Evolutionary conservation across 768 basidiomycete species (phyloP).

Genomic region (Rossbeevera mucosa): DNA sequence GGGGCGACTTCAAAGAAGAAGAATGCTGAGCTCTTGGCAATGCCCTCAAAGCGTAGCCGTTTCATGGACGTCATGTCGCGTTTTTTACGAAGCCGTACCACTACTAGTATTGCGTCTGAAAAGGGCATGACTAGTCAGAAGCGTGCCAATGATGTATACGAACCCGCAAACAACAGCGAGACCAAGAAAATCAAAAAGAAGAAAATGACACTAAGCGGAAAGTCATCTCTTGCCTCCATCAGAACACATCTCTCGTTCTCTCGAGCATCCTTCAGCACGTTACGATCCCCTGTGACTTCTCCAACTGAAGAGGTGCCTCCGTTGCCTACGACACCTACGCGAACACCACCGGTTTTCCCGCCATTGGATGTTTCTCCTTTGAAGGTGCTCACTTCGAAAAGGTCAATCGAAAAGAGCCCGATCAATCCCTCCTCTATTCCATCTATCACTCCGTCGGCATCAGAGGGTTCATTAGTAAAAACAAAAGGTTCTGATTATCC

Average conservation of each 20-base stretch:
- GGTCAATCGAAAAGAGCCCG: slow-evolving; percentile 13
- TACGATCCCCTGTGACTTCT: slow-evolving; percentile 19
- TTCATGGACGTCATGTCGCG: slow-evolving; percentile 31
- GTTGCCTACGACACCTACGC: slow-evolving; percentile 24
- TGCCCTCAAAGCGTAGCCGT: slow-evolving; percentile 26
- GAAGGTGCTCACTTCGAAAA: slow-evolving; percentile 11
- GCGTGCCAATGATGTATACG: slow-evolving; percentile 11
- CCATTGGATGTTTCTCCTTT: not conserved
- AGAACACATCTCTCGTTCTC: slow-evolving; percentile 29
- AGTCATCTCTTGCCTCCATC: slow-evolving; percentile 29
- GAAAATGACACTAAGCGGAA: slow-evolving; percentile 21
- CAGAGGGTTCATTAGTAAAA: slow-evolving; percentile 16
- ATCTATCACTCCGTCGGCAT: slow-evolving; percentile 26
- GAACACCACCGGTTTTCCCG: not conserved
- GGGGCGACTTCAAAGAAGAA: slow-evolving; percentile 9
- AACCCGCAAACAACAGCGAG: slow-evolving; percentile 22
- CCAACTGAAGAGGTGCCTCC: slow-evolving; percentile 24
- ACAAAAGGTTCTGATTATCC: slow-evolving; percentile 8
- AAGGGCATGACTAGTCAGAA: not conserved
- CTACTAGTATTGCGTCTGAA: no score
- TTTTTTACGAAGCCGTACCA: slow-evolving; percentile 23
- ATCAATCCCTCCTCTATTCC: slow-evolving; percentile 11
- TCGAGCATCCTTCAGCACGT: slow-evolving; percentile 25
- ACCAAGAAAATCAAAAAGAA: slow-evolving; percentile 10
- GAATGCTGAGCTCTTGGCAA: slow-evolving; percentile 18